phyloP scores from a whole-genome alignment of 129 eudicot genomes.

The Flaveria bidentis region DNA sequence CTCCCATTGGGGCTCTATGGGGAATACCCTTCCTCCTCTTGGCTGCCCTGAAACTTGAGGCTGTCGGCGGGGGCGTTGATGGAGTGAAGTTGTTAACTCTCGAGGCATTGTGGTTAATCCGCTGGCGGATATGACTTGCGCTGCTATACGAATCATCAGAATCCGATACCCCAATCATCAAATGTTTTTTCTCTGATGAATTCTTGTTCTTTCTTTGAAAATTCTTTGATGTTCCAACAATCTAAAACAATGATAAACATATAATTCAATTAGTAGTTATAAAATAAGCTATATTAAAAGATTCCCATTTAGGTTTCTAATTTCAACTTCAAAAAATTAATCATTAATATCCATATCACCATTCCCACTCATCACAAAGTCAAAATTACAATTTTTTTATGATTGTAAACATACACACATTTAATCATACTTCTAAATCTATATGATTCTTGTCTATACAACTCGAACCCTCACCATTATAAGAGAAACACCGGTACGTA shows the following conservation, averaged over 20 bases:
- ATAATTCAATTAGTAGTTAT: background rate
- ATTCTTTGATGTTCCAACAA: conserved; percentile 69
- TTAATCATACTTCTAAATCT: no score
- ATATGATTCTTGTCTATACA: no score
- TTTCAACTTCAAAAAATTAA: background rate
- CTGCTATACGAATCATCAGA: conserved; percentile 66
- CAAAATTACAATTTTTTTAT: background rate
- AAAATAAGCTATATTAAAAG: conserved; percentile 6
- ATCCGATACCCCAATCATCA: conserved; percentile 41
- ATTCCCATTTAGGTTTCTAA: conserved; percentile 23
- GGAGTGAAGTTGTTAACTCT: conserved; percentile 65
- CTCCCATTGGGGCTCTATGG: conserved; percentile 93
- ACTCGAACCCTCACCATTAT: no score
- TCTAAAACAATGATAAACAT: conserved; percentile 36
- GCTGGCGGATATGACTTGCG: conserved; percentile 47
- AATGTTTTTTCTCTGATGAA: conserved; percentile 47
- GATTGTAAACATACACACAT: no score
- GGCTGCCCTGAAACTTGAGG: conserved; percentile 52
- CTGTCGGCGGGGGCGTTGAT: conserved; percentile 85
- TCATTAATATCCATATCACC: conserved; percentile 17
- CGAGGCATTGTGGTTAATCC: conserved; percentile 27
- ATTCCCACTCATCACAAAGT: conserved; percentile 37
- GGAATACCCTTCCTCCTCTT: conserved; percentile 97
- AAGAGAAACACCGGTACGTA: no score
- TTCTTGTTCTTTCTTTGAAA: conserved; percentile 49